Evolutionary conservation across 2,329 filamentous ascomycete genomes (phyloP), one percentile per base, ranked within the genome.

Genomic region (Fusarium floridanum): DNA sequence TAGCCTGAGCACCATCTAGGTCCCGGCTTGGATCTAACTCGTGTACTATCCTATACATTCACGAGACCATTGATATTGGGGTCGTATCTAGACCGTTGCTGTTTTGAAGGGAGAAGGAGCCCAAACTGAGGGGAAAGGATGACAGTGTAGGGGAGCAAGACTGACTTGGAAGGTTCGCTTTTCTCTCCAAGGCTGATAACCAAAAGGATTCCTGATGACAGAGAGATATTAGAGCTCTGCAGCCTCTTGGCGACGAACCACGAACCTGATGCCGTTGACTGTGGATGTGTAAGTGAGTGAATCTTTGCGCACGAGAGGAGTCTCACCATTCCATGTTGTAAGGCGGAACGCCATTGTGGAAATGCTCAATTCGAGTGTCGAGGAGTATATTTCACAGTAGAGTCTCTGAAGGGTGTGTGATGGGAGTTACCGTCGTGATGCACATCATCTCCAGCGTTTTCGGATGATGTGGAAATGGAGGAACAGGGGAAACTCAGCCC

Each of bases 211-310:
- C 75, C 93, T 27, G 39, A 61, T 34, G 12, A 1, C 11, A 29
- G 45, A 12, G 16, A 22, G 12, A 8, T 3, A 14, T 75, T 67
- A 75, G 66, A 24, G 17, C 39, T n/a, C 1, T 29, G 67, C 37
- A 56, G 36, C 2, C 12, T 10, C 48, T 43, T 17, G 11, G 12
- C 17, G 29, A 53, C 60, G 64, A 76, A 59, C 66, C 66, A 74
- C 80, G n/a, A 79, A 93, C 92, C 92, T 90, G 81, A 96, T 95
- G 78, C 94, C 94, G 82, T 95, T 95, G 50, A 95, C 93, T 95
- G 36, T 61, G 41, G 6, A 59, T 29, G 55, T 56, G 8, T 48
- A 48, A 41, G 3, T 43, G 72, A 61, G 73, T 72, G 61, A 69
- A 59, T 50, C 20, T 16, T 5, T 22, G 16, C 7, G 41, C 14